Base-by-base conservation (phyloP, 352 stramenopile species). In the Phytophthora megakarya region DNA sequence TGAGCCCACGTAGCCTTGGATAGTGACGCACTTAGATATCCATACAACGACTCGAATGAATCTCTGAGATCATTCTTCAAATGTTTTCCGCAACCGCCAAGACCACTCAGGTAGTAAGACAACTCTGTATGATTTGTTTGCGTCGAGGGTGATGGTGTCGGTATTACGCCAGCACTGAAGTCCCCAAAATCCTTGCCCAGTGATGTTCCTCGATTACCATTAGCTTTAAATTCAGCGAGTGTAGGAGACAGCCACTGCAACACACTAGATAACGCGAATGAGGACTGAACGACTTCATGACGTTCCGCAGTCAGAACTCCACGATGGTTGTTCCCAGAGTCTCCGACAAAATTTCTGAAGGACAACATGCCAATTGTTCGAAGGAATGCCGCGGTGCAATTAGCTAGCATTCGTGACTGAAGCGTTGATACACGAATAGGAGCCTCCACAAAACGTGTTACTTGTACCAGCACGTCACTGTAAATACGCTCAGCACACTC, bases 31-130 rank as follows among this genome's bases (percentile, higher is more conserved):
- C 81, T 82, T 8, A 97, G 55, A 43, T 92, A 82, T 11, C 82
- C 76, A 52, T 94, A 97, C 23, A 97, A 54, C n/a, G 80, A 81
- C 48, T 97, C 89, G 66, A 96, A 97, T 2, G 87, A 75, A 0
- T 89, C 81, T 3, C 84, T 84, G 23, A 97, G 69, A 40, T 95
- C 86, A 38, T 80, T 77, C 46, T 88, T 87, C 23, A 97, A 62
- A 39, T 85, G 74, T 49, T 90, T 93, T 6, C 89, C 89, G 39
- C 83, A 95, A 13, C 87, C 89, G n/a, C 85, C 79, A 19, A 95
- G 67, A 15, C 77, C 86, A 60, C 77, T 88, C 18, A 92, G 62
- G 37, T 92, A 95, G 56, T 95, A 80, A 5, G 70, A 75, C 23
- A 75, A 86, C 23, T 77, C 66, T 8, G 62, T 85, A 32, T 16